These are phyloP conservation scores for Przewalskia tangutica DNA, from an alignment of 257 asterid species.

Conservation along the genomic window DNA sequence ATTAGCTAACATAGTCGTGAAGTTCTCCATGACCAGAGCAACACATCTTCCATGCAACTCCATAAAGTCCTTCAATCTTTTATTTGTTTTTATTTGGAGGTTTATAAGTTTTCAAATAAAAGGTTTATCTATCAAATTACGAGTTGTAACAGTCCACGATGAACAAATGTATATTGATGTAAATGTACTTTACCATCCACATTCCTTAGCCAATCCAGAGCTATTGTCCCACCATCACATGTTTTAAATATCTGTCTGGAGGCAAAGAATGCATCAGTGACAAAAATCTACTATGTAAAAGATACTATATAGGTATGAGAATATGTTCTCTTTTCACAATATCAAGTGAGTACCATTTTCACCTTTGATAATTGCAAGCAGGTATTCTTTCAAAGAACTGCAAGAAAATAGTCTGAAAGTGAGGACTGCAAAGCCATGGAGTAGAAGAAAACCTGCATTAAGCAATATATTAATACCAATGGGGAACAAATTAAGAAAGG, in stretches of 20 bases:
- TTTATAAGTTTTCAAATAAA: not conserved
- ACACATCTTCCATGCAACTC: not conserved
- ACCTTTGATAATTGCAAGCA: conserved; percentile 56
- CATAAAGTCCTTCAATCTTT: not conserved
- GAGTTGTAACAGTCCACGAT: not conserved
- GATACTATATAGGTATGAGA: not conserved
- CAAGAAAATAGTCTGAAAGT: conserved; percentile 66
- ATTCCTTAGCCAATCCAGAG: conserved; percentile 71
- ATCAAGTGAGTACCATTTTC: not conserved
- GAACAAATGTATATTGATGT: not conserved
- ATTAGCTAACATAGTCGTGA: not conserved
- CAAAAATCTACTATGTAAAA: not conserved
- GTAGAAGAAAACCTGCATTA: conserved; percentile 61
- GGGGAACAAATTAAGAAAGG: not conserved
- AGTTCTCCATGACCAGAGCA: not conserved
- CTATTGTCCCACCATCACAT: conserved; percentile 78
- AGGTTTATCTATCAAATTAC: not conserved
- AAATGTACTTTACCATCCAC: conserved; percentile 32
- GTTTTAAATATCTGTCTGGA: conserved; percentile 58
- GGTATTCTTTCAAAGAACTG: conserved; percentile 71
- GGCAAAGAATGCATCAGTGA: conserved; percentile 14
- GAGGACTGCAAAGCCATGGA: conserved; percentile 92
- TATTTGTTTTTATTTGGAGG: not conserved
- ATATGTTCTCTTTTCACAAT: not conserved
- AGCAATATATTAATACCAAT: not conserved